Evolutionary conservation across 805 yeast species (phyloP), one percentile per base, ranked within the genome.

Genomic region (Ascoidea tarda): DNA sequence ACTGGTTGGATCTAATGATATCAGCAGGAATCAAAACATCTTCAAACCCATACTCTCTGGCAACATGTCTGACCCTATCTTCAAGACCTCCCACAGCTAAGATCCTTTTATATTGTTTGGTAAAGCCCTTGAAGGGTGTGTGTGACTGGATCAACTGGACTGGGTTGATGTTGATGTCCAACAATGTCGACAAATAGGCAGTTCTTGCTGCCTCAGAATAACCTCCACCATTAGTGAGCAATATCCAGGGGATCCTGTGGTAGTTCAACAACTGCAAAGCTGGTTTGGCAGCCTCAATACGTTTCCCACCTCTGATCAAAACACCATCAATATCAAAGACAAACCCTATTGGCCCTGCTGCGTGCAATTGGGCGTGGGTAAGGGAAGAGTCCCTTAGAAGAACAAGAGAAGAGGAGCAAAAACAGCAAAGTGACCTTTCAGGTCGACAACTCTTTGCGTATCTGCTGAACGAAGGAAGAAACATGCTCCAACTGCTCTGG

Each of bases 201-300:
- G 81, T 79, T 48, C 96, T 70, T n/a, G 71, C 74, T 5, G 60
- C 55, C 61, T 89, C 97, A 10, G 76, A 66, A 38, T 74, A 74
- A 1, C 97, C 96, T 5, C 96, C 96, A 16, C 97, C 96, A 64
- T 90, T 89, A 6, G 96, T 89, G 63, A 90, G 71, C 47, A 90
- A 63, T n/a, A 88, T 78, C 68, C 79, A 90, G 1, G 97, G 96
- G 5, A 88, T 70, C 16, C 74, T 72, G 28, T 73, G 62, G 6
- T 72, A 57, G 48, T 81, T 69, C 49, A 90, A 69, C 16, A 77
- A 63, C 49, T 70, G 63, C 33, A 86, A 67, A 0, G 95, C 84
- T 16, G 72, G 73, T 10, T 68, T 69, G 1, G 96, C 96, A 48
- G 71, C 72, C 1, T 80, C 78, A 49, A 89, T 77, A 1, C 90